Base-by-base conservation (phyloP, 768 basidiomycete genomes). In the Mrakia hoshinonis region DNA sequence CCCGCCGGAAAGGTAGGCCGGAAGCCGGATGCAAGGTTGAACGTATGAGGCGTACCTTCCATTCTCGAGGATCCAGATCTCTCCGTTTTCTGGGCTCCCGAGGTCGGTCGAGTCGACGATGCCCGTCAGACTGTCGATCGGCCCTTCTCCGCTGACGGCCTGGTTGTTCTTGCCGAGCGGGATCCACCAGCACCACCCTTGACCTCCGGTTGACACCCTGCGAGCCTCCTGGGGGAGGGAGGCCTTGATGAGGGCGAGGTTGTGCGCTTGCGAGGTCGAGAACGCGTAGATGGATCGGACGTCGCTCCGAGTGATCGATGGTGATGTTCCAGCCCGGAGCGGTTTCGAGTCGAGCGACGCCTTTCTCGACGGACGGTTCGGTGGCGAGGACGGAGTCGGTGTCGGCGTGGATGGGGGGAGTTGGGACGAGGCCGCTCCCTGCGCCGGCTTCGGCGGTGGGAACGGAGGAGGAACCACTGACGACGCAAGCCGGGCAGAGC, bases 51-150 rank as follows among this genome's bases (percentile, higher is more conserved):
- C 58, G 31, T 36, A 61, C 58, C 58, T 70, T 63, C 69, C 69
- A 31, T 70, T 70, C 47, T 52, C 60, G 29, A 70, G 24, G 6
- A 70, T 49, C 69, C 69, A 70, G 47, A 70, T 49, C 55, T 70
- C 69, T 29, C 67, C 67, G 26, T 55, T 68, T 20, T 61, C 67
- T 4, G 43, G 38, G 26, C 38, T 43, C 4, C 67, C 67, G 9
- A 68, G 12, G 15, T 68, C 34, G 9, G n/a, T 26, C n/a, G 22
- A 29, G 48, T 66, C 47, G 22, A 66, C 58, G 38, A 68, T 38
- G 4, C 54, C 52, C 26, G 64, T 66, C 48, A 48, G 29, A 26
- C 48, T 47, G 31, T 66, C 64, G 20, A 24, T 34, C 10, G 31
- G 64, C 4, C 64, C 64, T n/a, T 51, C 26, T 10, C 64, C 64